Evolutionary conservation across 2,329 filamentous ascomycete genomes (phyloP).

Genomic region (Botrytis byssoidea): DNA sequence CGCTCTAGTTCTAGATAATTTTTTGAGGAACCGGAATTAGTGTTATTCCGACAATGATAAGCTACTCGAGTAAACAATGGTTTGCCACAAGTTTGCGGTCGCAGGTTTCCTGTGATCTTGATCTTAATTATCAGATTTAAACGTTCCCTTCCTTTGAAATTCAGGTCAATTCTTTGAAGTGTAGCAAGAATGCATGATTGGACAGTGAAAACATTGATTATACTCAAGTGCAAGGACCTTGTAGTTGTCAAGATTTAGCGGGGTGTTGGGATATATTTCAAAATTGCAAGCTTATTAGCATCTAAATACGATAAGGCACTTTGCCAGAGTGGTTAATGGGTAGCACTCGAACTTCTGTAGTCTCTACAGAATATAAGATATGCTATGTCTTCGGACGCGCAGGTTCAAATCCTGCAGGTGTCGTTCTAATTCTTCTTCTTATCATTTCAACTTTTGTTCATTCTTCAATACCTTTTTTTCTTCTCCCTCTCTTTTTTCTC

Average conservation of each 20-base stretch:
- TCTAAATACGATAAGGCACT: constrained; percentile 22
- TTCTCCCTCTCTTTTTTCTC: too few species aligned
- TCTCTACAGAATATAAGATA: constrained; percentile 27
- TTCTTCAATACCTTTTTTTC: background rate
- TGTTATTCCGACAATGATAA: background rate
- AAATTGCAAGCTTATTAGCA: too few species aligned
- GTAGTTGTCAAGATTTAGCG: too few species aligned
- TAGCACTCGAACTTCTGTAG: constrained; percentile 37
- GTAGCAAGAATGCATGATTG: background rate
- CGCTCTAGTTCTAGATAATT: constrained; percentile 6
- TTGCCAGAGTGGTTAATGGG: constrained; percentile 41
- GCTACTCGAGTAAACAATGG: too few species aligned
- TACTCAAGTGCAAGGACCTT: background rate
- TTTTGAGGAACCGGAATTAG: background rate
- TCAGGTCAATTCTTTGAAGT: background rate
- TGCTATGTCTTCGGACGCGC: constrained; percentile 41
- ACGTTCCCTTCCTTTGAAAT: background rate
- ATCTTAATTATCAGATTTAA: background rate
- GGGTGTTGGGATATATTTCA: too few species aligned
- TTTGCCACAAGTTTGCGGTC: background rate
- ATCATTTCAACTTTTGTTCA: background rate
- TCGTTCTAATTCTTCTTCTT: background rate
- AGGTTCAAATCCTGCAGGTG: constrained; percentile 40
- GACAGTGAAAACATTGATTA: background rate
- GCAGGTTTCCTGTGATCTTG: background rate